Evolutionary conservation across 352 stramenopile genomes (phyloP), one percentile per base, ranked within the genome.

Genomic region (Phytophthora hybrid): DNA sequence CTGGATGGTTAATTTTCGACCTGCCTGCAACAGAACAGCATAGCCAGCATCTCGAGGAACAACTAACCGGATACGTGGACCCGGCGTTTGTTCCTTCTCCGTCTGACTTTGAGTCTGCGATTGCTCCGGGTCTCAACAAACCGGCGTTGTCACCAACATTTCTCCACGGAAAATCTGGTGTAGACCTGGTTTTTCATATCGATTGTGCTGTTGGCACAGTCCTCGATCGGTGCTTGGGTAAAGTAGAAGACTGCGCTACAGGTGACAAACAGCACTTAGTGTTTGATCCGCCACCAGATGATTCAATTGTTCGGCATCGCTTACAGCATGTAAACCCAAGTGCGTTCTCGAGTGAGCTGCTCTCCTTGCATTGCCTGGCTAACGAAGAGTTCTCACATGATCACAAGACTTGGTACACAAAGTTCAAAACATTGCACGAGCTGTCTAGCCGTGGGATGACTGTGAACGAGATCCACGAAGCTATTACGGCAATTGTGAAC

Each of bases 121-220:
- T 96, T 29, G 88, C 83, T 7, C 82, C 78, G 0, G 77, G 83
- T 6, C 72, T 66, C 32, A 61, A 49, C 2, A 85, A 82, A 39
- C 77, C 83, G 6, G 41, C 11, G 1, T 57, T 91, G 1, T 80
- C 87, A 4, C 54, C 71, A 32, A 81, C 59, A 8, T 90, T 88
- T 69, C 70, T 93, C 4, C 68, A 88, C 31, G 85, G 81, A 39
- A 93, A 90, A 60, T 93, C 89, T 7, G 87, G 89, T 1, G 56
- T 94, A 6, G 88, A 94, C 63, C 57, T 94, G 10, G 89, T 90
- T 29, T 93, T 96, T 41, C 80, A 89, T 57, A 74, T 94, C 16
- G 63, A 85, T 18, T 86, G 81, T 59, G 60, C 74, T 19, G 70
- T 69, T 19, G 69, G 64, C 2, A 69, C 66, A 4, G 64, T 82